These are phyloP conservation scores for Chrysanthemum lavandulifolium DNA, from an alignment of 129 eudicot genomes.

Conservation along the genomic window DNA sequence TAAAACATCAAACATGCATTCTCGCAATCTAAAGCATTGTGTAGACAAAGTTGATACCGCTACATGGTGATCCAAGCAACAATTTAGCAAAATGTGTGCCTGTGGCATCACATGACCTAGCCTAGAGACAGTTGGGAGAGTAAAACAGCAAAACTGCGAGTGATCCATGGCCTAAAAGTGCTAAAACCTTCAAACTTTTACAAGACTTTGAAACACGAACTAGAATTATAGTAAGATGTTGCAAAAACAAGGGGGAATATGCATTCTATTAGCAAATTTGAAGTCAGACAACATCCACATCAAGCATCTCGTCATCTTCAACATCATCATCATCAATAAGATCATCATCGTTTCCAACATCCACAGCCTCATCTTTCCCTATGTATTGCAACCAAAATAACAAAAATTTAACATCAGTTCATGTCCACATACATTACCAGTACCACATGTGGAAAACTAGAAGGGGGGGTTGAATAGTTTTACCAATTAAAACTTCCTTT, in stretches of 20 bases:
- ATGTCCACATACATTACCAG: neutral
- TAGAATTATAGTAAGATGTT: constrained; percentile 1
- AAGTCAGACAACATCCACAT: constrained; percentile 35
- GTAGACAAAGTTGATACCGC: too few species aligned
- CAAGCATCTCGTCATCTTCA: constrained; percentile 31
- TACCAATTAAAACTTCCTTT: too few species aligned
- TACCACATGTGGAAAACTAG: too few species aligned
- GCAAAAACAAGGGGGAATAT: constrained; percentile 8
- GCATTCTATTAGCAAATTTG: constrained; percentile 5
- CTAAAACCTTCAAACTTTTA: neutral
- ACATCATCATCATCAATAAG: neutral
- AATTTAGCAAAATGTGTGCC: neutral
- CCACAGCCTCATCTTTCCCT: constrained; percentile 33
- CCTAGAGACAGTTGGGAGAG: neutral
- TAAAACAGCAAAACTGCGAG: neutral
- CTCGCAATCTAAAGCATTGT: too few species aligned
- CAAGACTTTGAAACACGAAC: constrained; percentile 6
- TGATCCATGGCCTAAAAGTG: constrained; percentile 16
- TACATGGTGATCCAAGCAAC: too few species aligned
- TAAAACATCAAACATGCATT: too few species aligned
- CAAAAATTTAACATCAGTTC: neutral
- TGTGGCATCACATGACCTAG: neutral
- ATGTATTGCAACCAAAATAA: constrained; percentile 30
- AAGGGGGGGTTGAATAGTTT: too few species aligned
- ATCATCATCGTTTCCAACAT: constrained; percentile 29